A percentile compares a stretch with the other conserved stretches of the same genome.
These are phyloP conservation scores for Rhodotorula kratochvilovae DNA, from an alignment of 768 basidiomycete genomes.

Conservation along the genomic window DNA sequence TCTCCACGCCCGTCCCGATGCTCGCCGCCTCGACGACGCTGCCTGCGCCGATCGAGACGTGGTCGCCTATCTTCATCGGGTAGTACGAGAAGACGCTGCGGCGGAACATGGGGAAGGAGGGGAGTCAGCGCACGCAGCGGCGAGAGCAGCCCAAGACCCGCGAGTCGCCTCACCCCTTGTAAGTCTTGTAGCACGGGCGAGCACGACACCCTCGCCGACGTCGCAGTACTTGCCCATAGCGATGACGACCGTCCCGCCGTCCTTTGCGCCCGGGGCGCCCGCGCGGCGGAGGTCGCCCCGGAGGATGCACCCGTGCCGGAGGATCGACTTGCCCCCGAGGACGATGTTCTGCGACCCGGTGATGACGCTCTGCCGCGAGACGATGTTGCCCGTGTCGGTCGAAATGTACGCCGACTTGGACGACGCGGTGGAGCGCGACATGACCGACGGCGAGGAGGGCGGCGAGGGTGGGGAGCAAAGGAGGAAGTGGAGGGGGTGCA, in stretches of 20 bases:
- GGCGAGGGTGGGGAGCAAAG: too few species aligned
- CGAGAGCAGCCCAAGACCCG: too few species aligned
- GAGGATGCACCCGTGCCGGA: conserved; percentile 81
- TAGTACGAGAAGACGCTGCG: conserved; percentile 63
- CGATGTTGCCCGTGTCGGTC: conserved; percentile 85
- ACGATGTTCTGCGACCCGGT: conserved; percentile 94
- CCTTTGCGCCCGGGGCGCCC: conserved; percentile 51
- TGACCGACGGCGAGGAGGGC: background rate
- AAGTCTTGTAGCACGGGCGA: conserved; percentile 55
- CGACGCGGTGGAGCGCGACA: background rate
- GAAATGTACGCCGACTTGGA: conserved; percentile 14
- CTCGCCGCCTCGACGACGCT: conserved; percentile 88
- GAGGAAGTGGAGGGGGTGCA: too few species aligned
- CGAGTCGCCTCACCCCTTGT: conserved; percentile 52
- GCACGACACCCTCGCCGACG: conserved; percentile 80
- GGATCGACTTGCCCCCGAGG: conserved; percentile 93
- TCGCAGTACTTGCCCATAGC: conserved; percentile 88
- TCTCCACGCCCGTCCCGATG: conserved; percentile 88
- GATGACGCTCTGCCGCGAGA: conserved; percentile 83
- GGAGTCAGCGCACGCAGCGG: background rate
- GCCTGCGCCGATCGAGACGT: conserved; percentile 87
- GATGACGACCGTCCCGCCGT: conserved; percentile 65
- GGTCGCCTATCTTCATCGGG: conserved; percentile 93
- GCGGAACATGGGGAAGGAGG: background rate
- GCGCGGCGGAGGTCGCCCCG: conserved; percentile 87